A percentile compares a stretch with the other conserved stretches of the same genome.
Conservation (phyloP, 805 yeast species). For the Candida golubevii region DNA sequence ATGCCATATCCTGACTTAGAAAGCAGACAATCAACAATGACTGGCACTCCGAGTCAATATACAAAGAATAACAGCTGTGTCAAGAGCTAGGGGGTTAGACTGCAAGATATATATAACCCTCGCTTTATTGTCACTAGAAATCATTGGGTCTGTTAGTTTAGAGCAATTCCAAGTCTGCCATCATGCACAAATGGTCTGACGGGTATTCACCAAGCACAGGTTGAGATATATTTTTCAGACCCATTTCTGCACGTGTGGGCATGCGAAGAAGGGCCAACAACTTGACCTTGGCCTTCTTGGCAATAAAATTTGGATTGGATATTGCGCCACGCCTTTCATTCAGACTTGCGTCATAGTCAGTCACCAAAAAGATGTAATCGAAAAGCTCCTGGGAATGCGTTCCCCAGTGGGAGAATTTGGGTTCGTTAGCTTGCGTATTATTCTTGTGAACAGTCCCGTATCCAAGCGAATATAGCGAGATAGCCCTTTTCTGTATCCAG, state of each 20-base stretch:
- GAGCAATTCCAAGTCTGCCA: conserved; percentile 7
- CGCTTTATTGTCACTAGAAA: too few species aligned
- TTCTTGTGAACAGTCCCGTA: neutral
- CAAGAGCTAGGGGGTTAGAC: too few species aligned
- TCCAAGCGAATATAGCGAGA: conserved; percentile 3
- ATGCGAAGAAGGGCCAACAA: conserved; percentile 3
- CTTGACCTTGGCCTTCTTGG: neutral
- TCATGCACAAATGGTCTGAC: conserved; percentile 8
- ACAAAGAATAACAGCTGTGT: too few species aligned
- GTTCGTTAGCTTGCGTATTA: conserved; percentile 3
- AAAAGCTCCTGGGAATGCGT: neutral
- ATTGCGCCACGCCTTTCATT: neutral
- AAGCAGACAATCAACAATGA: too few species aligned
- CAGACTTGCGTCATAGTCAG: conserved; percentile 4
- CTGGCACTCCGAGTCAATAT: too few species aligned
- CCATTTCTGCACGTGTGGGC: conserved; percentile 3
- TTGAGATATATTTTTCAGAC: neutral
- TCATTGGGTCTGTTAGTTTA: neutral
- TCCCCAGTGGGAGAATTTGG: conserved; percentile 4
- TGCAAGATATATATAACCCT: too few species aligned
- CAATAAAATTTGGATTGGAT: neutral
- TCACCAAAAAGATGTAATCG: conserved; percentile 4
- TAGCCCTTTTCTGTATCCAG: neutral
- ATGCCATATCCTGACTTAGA: too few species aligned
- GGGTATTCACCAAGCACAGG: conserved; percentile 4